These are phyloP conservation scores for Aspergillus nanangensis DNA, from an alignment of 495 filamentous ascomycete species.

Conservation along the genomic window DNA sequence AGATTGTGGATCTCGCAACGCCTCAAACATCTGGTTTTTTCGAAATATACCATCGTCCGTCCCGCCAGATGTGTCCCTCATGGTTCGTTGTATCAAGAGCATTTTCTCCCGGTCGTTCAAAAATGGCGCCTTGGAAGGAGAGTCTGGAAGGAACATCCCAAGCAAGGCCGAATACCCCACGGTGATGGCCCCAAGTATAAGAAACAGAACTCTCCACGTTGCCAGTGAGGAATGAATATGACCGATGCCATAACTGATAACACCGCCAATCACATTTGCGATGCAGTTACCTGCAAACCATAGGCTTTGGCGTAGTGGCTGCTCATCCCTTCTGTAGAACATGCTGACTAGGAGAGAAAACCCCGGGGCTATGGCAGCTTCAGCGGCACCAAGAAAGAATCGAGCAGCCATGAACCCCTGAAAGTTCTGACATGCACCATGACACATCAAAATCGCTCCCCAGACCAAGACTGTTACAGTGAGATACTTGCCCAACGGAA, in stretches of 20 bases:
- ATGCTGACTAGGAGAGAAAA: conserved; percentile 55
- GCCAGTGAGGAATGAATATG: conserved; percentile 25
- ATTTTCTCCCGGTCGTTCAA: conserved; percentile 40
- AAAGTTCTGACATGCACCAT: conserved; percentile 46
- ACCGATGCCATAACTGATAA: conserved; percentile 41
- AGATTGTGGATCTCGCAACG: conserved; percentile 42
- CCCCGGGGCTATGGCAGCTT: conserved; percentile 53
- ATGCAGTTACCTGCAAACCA: conserved; percentile 52
- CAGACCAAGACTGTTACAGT: conserved; percentile 26
- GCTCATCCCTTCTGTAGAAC: conserved; percentile 51
- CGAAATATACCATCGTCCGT: conserved; percentile 49
- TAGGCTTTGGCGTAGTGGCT: conserved; percentile 48
- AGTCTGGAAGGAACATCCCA: conserved; percentile 45
- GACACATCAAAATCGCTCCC: conserved; percentile 28
- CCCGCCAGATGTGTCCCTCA: conserved; percentile 50
- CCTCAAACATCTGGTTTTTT: conserved; percentile 43
- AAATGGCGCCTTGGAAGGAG: conserved; percentile 35
- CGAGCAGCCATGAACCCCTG: conserved; percentile 43
- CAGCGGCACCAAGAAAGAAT: conserved; percentile 51
- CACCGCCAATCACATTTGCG: conserved; percentile 43
- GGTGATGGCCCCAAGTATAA: conserved; percentile 29
- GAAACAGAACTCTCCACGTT: conserved; percentile 32
- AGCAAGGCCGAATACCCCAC: conserved; percentile 33
- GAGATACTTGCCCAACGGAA: conserved; percentile 49
- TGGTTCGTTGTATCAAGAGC: conserved; percentile 47